Evolutionary conservation across 768 basidiomycete species (phyloP).

Genomic region (Mycena albidolilacea): DNA sequence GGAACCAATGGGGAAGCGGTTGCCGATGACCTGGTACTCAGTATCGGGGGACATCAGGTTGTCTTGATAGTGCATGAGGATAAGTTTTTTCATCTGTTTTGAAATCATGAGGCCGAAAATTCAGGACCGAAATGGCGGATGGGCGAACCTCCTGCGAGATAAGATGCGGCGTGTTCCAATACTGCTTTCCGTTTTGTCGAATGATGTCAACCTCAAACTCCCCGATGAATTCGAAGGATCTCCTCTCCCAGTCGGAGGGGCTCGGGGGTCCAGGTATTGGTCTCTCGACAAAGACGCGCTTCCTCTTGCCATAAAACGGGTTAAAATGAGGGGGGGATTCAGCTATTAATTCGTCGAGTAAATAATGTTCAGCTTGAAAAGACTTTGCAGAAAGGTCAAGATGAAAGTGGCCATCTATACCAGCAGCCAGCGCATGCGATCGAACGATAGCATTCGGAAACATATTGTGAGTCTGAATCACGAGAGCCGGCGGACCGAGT

Average conservation of each 20-base stretch:
- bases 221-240: background rate
- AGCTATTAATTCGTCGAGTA: background rate
- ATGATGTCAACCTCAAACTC: background rate
- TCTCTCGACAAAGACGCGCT: constrained; percentile 10
- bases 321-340: background rate
- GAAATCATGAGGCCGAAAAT: too few relatives aligned
- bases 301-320: background rate
- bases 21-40: background rate
- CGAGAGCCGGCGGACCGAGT: background rate
- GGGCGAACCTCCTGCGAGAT: background rate
- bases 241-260: background rate
- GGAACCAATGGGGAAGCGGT: background rate
- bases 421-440: background rate
- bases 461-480: background rate
- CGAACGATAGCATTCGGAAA: background rate
- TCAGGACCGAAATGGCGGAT: too few relatives aligned
- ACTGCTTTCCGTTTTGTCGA: background rate
- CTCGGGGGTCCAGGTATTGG: background rate
- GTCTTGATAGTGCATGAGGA: background rate
- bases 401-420: background rate
- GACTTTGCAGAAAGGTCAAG: background rate
- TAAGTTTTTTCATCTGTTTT: background rate
- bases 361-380: background rate
- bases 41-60: too few relatives aligned
- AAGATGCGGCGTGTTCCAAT: background rate